phyloP scores from a whole-genome alignment of 495 filamentous ascomycete species.

The Filosporella fistucella region DNA sequence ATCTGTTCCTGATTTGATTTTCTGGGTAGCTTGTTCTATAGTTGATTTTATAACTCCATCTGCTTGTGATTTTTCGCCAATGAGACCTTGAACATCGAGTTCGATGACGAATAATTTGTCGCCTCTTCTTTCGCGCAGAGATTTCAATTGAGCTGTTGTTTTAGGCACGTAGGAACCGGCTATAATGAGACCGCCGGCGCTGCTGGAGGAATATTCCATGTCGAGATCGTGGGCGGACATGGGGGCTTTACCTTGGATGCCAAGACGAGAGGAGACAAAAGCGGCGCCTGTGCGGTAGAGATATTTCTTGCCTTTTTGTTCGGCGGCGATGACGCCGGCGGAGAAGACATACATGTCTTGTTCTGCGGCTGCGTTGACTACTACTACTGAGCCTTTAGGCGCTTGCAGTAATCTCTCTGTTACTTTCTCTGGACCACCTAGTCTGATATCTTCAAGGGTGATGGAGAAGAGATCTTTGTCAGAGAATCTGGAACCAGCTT shows the following conservation, averaged over 20 bases:
- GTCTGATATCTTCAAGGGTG: slow-evolving; percentile 38
- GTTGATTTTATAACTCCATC: slow-evolving; percentile 23
- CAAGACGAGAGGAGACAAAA: slow-evolving; percentile 50
- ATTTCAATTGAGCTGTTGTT: slow-evolving; percentile 44
- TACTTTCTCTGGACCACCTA: slow-evolving; percentile 31
- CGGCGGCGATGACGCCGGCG: slow-evolving; percentile 38
- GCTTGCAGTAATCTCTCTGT: slow-evolving; percentile 32
- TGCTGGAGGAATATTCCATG: slow-evolving; percentile 27
- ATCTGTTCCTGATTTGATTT: slow-evolving; percentile 32
- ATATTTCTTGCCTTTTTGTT: slow-evolving; percentile 39
- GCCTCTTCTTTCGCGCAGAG: slow-evolving; percentile 32
- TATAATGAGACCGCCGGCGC: slow-evolving; percentile 38
- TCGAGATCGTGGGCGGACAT: slow-evolving; percentile 36
- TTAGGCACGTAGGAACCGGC: slow-evolving; percentile 53
- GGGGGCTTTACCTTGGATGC: slow-evolving; percentile 40
- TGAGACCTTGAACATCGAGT: slow-evolving; percentile 40
- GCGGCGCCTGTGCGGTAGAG: slow-evolving; percentile 50
- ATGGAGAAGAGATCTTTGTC: slow-evolving; percentile 34
- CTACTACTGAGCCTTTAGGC: slow-evolving; percentile 35
- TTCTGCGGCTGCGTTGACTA: slow-evolving; percentile 48
- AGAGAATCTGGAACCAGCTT: slow-evolving; percentile 34
- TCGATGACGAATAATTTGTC: slow-evolving; percentile 39
- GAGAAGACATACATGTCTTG: slow-evolving; percentile 49
- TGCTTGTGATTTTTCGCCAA: slow-evolving; percentile 22
- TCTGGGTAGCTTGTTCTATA: slow-evolving; percentile 25